Base-by-base conservation (phyloP, 202 grass and related monocot genomes). In the Eragrostis tef region DNA sequence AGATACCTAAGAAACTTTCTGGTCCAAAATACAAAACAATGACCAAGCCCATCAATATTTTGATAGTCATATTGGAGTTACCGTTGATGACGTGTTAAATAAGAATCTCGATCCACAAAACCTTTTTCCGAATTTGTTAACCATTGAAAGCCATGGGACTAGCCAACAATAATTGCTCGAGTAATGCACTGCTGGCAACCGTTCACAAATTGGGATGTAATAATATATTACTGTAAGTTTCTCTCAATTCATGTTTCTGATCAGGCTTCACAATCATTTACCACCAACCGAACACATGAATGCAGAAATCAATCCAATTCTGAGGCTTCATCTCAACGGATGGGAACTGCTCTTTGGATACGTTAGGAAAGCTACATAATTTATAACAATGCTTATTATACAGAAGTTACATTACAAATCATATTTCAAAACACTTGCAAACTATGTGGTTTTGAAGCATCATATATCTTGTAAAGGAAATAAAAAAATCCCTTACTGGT, bases 51-150 rank as follows among this genome's bases (percentile, higher is more conserved):
- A 61, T 64, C 0, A 71, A 21, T 81, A 6, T 43, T 26, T 56
- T 0, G 2, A 50, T 69, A 42, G 36, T 39, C 27, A 14, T 41
- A 6, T 22, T 31, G 29, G 29, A 31, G 29, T 31, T 31, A 31
- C 29, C 29, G 3, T 31, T 1, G 29, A 31, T 31, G 29, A 31
- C 3, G 29, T 31, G 29, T 31, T 31, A 11, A 39, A 25, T 2
- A 61, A 44, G 57, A 63, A 83, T 66, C 15, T 15, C n/a, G 29
- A 49, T 34, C 41, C 51, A 60, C 6, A 70, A 57, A 80, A 78
- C 15, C 0, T 20, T 78, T 65, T 13, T 51, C 67, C 49, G 13
- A 45, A 11, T 54, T 52, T 67, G 7, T 53, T 66, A 7, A 60
- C 17, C 31, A 36, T 39, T 47, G 34, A 52, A 67, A 41, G n/a